Conservation (phyloP, 805 yeast genomes). For the Henningerozyma blattae region DNA sequence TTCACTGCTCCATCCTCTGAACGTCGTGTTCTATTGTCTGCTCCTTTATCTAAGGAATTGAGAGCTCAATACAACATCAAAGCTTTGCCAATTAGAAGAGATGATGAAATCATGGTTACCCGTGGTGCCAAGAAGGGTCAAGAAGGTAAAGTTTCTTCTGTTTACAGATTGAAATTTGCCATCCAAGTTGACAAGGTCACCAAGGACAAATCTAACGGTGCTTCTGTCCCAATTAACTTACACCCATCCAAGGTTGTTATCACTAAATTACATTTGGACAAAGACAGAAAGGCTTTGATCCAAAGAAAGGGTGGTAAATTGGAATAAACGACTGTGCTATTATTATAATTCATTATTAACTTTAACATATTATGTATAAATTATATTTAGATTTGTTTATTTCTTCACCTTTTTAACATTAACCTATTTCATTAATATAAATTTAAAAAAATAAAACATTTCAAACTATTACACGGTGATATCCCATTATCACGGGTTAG, state of each 20-base stretch:
- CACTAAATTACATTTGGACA: constrained; percentile 96
- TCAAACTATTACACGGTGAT: too few species aligned
- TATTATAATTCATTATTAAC: too few species aligned
- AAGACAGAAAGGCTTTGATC: constrained; percentile 96
- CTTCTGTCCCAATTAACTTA: constrained; percentile 91
- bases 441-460: too few species aligned
- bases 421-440: too few species aligned
- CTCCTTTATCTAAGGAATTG: constrained; percentile 98
- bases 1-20: constrained; percentile 94
- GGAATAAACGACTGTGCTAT: constrained; percentile 59
- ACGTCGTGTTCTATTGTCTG: constrained; percentile 91
- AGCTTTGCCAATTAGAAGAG: constrained; percentile 94
- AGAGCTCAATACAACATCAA: constrained; percentile 94
- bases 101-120: constrained; percentile 88
- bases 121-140: constrained; percentile 99
- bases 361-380: too few species aligned
- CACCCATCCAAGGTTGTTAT: constrained; percentile 99
- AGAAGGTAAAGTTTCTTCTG: constrained; percentile 95
- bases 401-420: too few species aligned
- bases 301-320: constrained; percentile 96
- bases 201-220: constrained; percentile 97
- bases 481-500: too few species aligned
- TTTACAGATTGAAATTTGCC: constrained; percentile 97
- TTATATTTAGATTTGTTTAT: too few species aligned
- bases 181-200: constrained; percentile 95